Conservation (phyloP, 2,329 filamentous ascomycete genomes). For the Penicillium sp. region DNA sequence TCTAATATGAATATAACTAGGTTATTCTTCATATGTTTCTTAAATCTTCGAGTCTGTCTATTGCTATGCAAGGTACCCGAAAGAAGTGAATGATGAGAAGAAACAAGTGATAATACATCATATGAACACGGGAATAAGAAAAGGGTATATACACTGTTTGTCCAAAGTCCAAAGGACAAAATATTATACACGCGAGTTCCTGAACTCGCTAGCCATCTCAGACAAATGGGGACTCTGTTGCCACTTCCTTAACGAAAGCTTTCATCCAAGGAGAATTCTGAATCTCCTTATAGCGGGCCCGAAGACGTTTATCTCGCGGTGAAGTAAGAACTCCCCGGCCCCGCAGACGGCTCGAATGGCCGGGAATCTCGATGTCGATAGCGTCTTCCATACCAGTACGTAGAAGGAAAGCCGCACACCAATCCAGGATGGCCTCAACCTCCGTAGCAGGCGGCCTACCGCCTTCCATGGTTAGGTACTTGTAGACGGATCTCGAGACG, state of each 20-base stretch:
- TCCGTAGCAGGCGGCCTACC: constrained; percentile 18
- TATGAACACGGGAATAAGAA: not conserved
- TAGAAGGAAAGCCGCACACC: constrained; percentile 35
- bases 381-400: constrained; percentile 29
- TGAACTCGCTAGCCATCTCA: not conserved
- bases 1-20: no score
- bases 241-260: not conserved
- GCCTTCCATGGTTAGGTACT: not conserved
- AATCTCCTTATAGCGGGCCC: constrained; percentile 10
- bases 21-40: no score
- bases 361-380: constrained; percentile 37
- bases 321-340: constrained; percentile 11
- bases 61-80: not conserved
- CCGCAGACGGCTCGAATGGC: constrained; percentile 28
- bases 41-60: no score
- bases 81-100: not conserved
- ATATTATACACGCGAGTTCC: constrained; percentile 4
- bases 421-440: constrained; percentile 30
- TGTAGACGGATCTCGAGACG: not conserved
- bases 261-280: constrained; percentile 16
- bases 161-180: not conserved
- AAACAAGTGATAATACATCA: not conserved
- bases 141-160: constrained; percentile 11
- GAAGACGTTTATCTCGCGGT: not conserved
- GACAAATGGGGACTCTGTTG: not conserved